Base-by-base conservation (phyloP, 1,139 yeast species). In the Hansenula anomala region DNA sequence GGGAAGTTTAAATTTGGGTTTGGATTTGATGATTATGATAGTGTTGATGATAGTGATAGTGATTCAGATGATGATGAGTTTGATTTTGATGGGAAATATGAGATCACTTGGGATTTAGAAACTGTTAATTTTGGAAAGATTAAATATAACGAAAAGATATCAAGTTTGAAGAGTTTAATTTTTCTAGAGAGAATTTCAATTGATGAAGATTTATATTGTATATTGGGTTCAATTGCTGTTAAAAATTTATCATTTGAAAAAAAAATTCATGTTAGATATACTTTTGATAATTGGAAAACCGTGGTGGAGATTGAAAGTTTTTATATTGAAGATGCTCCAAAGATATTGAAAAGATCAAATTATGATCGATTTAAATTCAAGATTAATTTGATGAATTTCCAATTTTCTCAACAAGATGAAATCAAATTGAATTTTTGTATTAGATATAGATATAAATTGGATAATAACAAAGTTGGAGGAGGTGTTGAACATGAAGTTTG, bases 171-270 rank as follows among this genome's bases (percentile, higher is more conserved):
- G 14, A 58, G 59, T 24, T 69, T 75, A 34, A 79, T 85, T 13
- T 81, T 80, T 48, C 61, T 86, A 42, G 95, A 87, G 52, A 69
- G 77, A 40, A 57, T 86, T 13, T 76, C 77, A 47, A 64, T 87
- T 36, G 71, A 83, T 22, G 62, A 73, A 8, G 80, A 80, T 48
- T 74, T 75, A 44, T 67, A 68, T 47, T 67, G 66, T 37, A 60
- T 87, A n/a, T 60, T 77, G 42, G 96, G 95, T 3, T 80, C 80
- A 45, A 71, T 86, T 32, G 89, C 86, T 12, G 95, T 82, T 22
- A 72, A 73, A 52, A 87, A 87, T 59, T 34, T 85, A 16, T 68
- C 84, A 1, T 87, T 71, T 59, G 73, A 78, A 39, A 87, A 87
- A 61, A 58, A 61, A 36, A 77, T 87, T 22, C 68, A 73, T 17